A percentile compares a stretch with the other conserved stretches of the same genome.
phyloP scores from a whole-genome alignment of 1,284 basidiomycete species.

The Testicularia cyperi region DNA sequence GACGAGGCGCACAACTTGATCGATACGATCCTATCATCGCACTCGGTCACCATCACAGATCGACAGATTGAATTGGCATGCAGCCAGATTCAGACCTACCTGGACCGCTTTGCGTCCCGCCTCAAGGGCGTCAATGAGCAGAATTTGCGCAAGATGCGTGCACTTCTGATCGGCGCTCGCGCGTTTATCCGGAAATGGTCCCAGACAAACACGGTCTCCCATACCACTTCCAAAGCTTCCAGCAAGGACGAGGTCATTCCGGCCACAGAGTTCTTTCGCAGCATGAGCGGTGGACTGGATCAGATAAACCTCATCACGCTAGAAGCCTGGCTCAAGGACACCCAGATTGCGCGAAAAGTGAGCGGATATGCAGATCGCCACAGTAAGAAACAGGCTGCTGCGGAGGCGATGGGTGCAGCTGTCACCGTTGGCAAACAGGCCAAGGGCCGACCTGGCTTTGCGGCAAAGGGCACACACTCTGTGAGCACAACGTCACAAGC shows the following conservation, averaged over 20 bases:
- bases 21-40: constrained; percentile 80
- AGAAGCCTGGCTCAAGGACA: constrained; percentile 77
- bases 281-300: constrained; percentile 72
- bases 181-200: constrained; percentile 1
- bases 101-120: constrained; percentile 74
- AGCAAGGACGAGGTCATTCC: constrained; percentile 67
- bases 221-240: neutral
- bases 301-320: constrained; percentile 72
- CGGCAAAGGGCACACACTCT: neutral
- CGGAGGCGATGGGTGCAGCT: constrained; percentile 63
- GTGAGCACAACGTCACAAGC: neutral
- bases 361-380: constrained; percentile 76
- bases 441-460: neutral
- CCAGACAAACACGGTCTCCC: neutral
- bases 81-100: constrained; percentile 77
- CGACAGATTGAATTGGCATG: constrained; percentile 69
- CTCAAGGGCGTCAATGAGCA: constrained; percentile 75
- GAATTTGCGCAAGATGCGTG: constrained; percentile 73
- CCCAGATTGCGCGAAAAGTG: constrained; percentile 73
- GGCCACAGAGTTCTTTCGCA: constrained; percentile 68
- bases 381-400: constrained; percentile 64
- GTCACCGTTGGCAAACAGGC: too few species aligned
- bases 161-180: constrained; percentile 32
- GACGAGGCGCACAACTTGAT: constrained; percentile 86
- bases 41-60: constrained; percentile 72